A percentile compares a stretch with the other conserved stretches of the same genome.
These are phyloP conservation scores for Psilocybe cyanescens DNA, from an alignment of 768 basidiomycete species.

Conservation along the genomic window DNA sequence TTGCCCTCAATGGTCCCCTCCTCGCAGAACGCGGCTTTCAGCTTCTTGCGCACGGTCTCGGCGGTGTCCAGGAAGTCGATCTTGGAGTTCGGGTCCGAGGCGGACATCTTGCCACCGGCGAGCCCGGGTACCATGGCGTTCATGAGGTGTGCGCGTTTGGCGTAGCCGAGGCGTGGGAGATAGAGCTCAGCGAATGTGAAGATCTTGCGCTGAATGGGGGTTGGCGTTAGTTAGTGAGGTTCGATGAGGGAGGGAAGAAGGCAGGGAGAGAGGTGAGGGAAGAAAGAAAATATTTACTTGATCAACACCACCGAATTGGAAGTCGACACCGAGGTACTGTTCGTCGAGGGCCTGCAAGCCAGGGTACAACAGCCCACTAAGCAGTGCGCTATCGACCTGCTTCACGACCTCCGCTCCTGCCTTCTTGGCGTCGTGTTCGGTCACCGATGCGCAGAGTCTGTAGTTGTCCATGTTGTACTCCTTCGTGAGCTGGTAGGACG, in stretches of 20 bases:
- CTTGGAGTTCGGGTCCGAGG: slow-evolving; percentile 96
- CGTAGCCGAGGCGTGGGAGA: slow-evolving; percentile 91
- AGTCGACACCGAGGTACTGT: slow-evolving; percentile 93
- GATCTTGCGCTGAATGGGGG: slow-evolving; percentile 78
- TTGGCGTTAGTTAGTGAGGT: no score
- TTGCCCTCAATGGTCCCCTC: slow-evolving; percentile 90
- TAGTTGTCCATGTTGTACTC: slow-evolving; percentile 98
- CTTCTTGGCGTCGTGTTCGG: slow-evolving; percentile 97
- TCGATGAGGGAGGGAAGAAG: no score
- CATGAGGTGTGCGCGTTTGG: slow-evolving; percentile 97
- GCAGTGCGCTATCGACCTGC: slow-evolving; percentile 88
- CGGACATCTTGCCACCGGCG: slow-evolving; percentile 96
- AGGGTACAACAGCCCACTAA: slow-evolving; percentile 94
- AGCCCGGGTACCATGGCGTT: slow-evolving; percentile 97
- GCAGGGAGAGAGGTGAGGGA: no score
- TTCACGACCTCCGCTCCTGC: slow-evolving; percentile 99
- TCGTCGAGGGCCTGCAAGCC: slow-evolving; percentile 97
- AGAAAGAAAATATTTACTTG: slow-evolving; percentile 56
- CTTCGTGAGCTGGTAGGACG: slow-evolving; percentile 87
- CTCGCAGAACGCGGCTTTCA: slow-evolving; percentile 92
- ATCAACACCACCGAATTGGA: slow-evolving; percentile 98
- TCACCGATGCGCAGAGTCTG: slow-evolving; percentile 86
- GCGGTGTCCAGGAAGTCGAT: slow-evolving; percentile 96
- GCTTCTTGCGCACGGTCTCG: slow-evolving; percentile 83
- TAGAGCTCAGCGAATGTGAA: slow-evolving; percentile 98